Evolutionary conservation across 306 rosid species (phyloP).

Genomic region (Cucurbita moschata): DNA sequence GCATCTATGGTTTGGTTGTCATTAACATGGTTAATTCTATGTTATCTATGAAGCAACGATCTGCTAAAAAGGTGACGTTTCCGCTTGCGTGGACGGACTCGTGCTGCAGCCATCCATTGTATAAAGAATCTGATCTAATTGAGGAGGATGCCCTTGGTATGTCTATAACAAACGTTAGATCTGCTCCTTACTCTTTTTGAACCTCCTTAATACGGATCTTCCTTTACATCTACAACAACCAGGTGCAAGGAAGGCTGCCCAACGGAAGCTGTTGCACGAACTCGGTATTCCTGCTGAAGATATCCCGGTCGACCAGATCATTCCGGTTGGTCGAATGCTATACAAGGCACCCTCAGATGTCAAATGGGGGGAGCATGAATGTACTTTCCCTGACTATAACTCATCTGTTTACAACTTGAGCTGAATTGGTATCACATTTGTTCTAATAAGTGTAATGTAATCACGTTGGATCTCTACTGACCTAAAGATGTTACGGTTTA

Average conservation of each 20-base stretch:
- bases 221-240: conserved; percentile 1
- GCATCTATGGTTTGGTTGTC: background rate
- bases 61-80: conserved; percentile 91
- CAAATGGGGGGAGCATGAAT: conserved; percentile 98
- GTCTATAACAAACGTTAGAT: background rate
- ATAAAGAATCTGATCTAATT: conserved; percentile 91
- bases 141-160: conserved; percentile 66
- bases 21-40: conserved; percentile 6
- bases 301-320: conserved; percentile 85
- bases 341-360: conserved; percentile 99
- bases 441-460: background rate
- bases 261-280: conserved; percentile 92
- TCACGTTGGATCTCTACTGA: too few species aligned
- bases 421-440: background rate
- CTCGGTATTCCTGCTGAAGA: conserved; percentile 87
- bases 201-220: background rate
- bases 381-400: conserved; percentile 10
- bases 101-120: conserved; percentile 97
- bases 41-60: conserved; percentile 60
- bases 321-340: conserved; percentile 75
- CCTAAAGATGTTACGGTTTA: too few species aligned
- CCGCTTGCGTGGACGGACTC: conserved; percentile 99
- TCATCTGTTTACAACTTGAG: background rate
- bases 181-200: background rate
- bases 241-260: conserved; percentile 95